Evolutionary conservation across 176 grass and related monocot species (phyloP).

Genomic region (Oryza meridionalis): DNA sequence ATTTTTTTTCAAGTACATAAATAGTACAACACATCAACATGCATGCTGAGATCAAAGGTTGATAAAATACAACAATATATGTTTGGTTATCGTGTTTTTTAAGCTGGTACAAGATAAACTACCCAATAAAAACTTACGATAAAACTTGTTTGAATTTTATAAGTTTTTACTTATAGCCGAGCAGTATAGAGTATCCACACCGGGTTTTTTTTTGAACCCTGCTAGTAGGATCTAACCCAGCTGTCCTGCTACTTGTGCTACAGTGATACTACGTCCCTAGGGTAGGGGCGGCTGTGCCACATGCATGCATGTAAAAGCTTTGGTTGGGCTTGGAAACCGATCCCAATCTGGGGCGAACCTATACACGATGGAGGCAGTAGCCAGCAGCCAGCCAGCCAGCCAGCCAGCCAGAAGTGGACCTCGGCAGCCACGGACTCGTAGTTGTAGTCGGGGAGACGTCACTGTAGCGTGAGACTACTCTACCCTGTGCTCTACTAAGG

Average conservation of each 20-base stretch:
- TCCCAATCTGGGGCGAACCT: conserved; percentile 1
- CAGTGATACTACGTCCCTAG: not conserved
- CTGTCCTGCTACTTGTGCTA: not conserved
- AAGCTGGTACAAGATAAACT: too few species aligned
- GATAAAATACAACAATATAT: too few species aligned
- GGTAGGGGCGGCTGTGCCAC: not conserved
- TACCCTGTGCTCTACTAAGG: not conserved
- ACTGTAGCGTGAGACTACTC: conserved; percentile 19
- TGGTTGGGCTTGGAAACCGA: not conserved
- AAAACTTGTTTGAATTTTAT: too few species aligned
- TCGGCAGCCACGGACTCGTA: conserved; percentile 3
- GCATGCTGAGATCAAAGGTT: too few species aligned
- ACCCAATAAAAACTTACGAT: too few species aligned
- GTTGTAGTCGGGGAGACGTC: not conserved
- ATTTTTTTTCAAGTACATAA: too few species aligned
- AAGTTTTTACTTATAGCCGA: too few species aligned
- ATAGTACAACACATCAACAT: too few species aligned
- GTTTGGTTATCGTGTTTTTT: too few species aligned
- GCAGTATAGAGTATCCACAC: too few species aligned
- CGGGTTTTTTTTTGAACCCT: too few species aligned
- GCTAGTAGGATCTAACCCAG: too few species aligned
- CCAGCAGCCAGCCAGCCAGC: not conserved
- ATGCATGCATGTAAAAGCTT: not conserved
- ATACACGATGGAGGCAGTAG: not conserved
- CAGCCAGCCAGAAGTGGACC: not conserved